Conservation (phyloP, 1,139 yeast species). For the Nakaseomyces bracarensis region DNA sequence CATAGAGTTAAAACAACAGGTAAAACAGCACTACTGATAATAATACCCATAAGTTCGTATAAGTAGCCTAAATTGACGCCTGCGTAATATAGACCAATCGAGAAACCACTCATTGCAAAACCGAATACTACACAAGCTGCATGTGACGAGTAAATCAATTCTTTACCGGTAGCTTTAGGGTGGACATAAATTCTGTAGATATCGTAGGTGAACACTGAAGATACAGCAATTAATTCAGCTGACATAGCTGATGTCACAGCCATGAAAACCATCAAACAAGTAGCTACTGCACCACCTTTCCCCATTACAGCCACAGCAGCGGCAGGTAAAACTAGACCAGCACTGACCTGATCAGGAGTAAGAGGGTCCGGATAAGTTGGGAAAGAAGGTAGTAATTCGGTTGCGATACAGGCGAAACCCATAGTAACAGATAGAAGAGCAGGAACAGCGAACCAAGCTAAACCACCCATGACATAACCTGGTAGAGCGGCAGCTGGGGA, state of each 20-base stretch:
- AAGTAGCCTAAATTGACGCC: conserved; percentile 80
- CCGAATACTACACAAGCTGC: conserved; percentile 56
- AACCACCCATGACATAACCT: conserved; percentile 86
- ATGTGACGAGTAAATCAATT: conserved; percentile 62
- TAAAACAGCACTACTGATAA: conserved; percentile 77
- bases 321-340: conserved; percentile 78
- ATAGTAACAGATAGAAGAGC: conserved; percentile 71
- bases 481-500: conserved; percentile 77
- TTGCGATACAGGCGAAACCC: conserved; percentile 72
- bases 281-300: conserved; percentile 76
- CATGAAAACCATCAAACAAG: conserved; percentile 72
- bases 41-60: conserved; percentile 79
- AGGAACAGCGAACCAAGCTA: conserved; percentile 89
- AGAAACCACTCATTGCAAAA: conserved; percentile 67
- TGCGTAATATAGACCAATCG: conserved; percentile 75
- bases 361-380: conserved; percentile 69
- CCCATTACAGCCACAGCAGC: conserved; percentile 84
- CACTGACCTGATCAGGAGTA: conserved; percentile 58
- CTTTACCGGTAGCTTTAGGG: conserved; percentile 67
- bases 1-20: conserved; percentile 68
- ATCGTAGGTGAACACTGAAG: conserved; percentile 78
- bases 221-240: conserved; percentile 81
- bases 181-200: conserved; percentile 71
- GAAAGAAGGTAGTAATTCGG: conserved; percentile 59
- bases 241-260: conserved; percentile 77